Base-by-base conservation (phyloP, 2,329 filamentous ascomycete species). In the Epichloe elymi region DNA sequence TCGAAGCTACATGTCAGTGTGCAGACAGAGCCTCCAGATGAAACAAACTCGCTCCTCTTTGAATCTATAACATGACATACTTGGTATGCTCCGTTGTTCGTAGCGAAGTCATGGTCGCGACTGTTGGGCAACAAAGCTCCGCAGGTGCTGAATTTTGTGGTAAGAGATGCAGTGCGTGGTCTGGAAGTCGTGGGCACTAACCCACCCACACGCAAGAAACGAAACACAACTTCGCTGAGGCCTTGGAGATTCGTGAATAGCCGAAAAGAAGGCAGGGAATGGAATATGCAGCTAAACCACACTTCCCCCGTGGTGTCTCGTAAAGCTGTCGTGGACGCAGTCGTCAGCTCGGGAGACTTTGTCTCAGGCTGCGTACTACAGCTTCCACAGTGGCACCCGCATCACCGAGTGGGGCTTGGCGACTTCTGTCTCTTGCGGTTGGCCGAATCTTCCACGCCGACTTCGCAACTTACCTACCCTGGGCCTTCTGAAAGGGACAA, bases 1-100 rank as follows among this genome's bases (percentile, higher is more conserved):
- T 20, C 15, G 12, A 38, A 30, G 35, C 35, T 35, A n/a, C 23
- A 17, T 15, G 37, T 50, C 26, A 50, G 42, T 41, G n/a, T 30
- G 40, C 40, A 19, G n/a, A 33, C 40, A 19, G n/a, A 38, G 6
- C 19, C 38, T 19, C 2, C 15, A 19, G 11, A 42, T n/a, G 2
- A 15, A 33, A 11, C 15, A 19, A 35, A 12, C 15, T 5, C 43
- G 48, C 39, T 12, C 17, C 20, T 33, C 6, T 36, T 3, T 39
- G 7, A 20, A 35, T 3, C 20, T 40, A 47, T 35, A 35, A 20
- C 12, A 19, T 17, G 10, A 61, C 64, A 26, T 41, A 68, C 66
- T 67, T 67, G 46, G 65, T 66, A 55, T 68, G 65, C 49, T 68
- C 64, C 49, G 61, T 58, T 36, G 63, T 63, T 44, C 65, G 64